phyloP scores from a whole-genome alignment of 106 monocot species.

The Alisma plantagoaquatica region DNA sequence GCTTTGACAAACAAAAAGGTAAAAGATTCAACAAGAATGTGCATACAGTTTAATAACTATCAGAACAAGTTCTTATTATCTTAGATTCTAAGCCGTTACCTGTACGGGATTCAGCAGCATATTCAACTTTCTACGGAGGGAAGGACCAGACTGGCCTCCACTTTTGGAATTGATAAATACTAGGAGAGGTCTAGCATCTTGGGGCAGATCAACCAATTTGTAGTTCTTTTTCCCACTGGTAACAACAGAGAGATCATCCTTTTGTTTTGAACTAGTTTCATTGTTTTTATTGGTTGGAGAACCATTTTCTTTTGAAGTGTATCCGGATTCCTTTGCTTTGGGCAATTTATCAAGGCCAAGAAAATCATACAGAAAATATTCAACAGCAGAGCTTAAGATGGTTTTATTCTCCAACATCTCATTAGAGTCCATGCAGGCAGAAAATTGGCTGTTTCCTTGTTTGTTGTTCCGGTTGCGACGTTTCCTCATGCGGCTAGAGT shows the following conservation, averaged over 20 bases:
- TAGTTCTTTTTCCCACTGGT: constrained; percentile 25
- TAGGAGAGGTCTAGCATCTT: constrained; percentile 71
- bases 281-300: too few relatives aligned
- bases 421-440: constrained; percentile 10
- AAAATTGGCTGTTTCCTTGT: constrained; percentile 14
- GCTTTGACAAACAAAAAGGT: too few relatives aligned
- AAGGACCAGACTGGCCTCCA: constrained; percentile 67
- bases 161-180: constrained; percentile 89
- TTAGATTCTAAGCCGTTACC: constrained; percentile 30
- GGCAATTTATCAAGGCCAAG: constrained; percentile 15
- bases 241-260: background rate
- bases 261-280: constrained; percentile 10
- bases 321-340: too few relatives aligned
- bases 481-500: constrained; percentile 41
- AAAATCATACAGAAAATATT: constrained; percentile 27
- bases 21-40: too few relatives aligned
- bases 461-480: constrained; percentile 38
- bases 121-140: constrained; percentile 68
- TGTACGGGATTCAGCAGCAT: constrained; percentile 85
- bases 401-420: constrained; percentile 14
- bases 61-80: background rate
- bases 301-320: too few relatives aligned
- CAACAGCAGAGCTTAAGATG: constrained; percentile 6
- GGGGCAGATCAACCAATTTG: constrained; percentile 49
- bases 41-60: too few relatives aligned